phyloP scores from a whole-genome alignment of 1,284 basidiomycete species.

The Naganishia cerealis region DNA sequence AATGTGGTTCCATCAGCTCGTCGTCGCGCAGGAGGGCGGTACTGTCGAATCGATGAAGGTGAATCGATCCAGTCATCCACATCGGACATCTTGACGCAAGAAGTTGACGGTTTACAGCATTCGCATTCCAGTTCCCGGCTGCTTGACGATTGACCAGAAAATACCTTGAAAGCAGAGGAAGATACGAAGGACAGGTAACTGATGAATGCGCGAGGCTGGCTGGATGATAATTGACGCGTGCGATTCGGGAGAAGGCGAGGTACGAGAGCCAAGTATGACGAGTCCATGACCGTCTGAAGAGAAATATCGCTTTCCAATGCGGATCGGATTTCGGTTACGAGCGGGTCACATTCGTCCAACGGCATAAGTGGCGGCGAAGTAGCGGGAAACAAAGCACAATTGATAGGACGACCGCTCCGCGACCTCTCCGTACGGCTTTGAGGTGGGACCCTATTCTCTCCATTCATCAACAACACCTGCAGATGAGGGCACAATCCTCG shows the following conservation, averaged over 20 bases:
- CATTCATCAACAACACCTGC: slow-evolving; percentile 20
- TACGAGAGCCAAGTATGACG: background rate
- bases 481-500: slow-evolving; percentile 22
- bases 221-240: background rate
- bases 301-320: slow-evolving; percentile 23
- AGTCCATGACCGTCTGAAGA: slow-evolving; percentile 9
- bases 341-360: slow-evolving; percentile 11
- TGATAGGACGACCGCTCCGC: background rate
- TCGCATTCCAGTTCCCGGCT: background rate
- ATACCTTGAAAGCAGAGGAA: slow-evolving; percentile 11
- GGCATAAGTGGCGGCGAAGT: slow-evolving; percentile 3
- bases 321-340: slow-evolving; percentile 10
- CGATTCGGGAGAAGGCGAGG: background rate
- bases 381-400: background rate
- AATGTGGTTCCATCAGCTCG: slow-evolving; percentile 23
- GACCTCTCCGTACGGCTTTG: background rate
- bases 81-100: slow-evolving; percentile 8
- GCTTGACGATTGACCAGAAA: background rate
- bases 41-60: slow-evolving; percentile 8
- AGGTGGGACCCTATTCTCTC: background rate
- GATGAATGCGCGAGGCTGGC: background rate
- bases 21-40: slow-evolving; percentile 22
- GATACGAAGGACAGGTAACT: slow-evolving; percentile 20
- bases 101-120: slow-evolving; percentile 3
- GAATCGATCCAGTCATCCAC: slow-evolving; percentile 16